Base-by-base conservation (phyloP, 129 eudicot species). In the Deinandra increscens region DNA sequence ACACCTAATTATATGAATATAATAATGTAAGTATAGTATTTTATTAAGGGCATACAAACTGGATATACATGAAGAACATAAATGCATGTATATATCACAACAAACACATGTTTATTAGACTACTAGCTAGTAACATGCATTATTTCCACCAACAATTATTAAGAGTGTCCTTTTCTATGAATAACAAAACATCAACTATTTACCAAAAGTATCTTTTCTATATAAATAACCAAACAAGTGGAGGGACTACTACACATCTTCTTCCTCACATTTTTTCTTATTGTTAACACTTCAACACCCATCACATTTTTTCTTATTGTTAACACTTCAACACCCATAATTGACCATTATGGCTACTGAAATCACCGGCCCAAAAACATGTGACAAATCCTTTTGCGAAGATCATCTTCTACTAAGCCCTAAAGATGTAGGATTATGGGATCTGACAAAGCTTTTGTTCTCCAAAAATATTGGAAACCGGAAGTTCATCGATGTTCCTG, bases 351-450 rank as follows among this genome's bases (percentile, higher is more conserved):
- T 81, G 85, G 78, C 72, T 56, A 22, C 22, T 53, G 75, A 62
- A 29, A 3, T 26, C 53, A 34, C 54, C 41, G 23, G 46, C 6
- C 45, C 15, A 22, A 69, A 31, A 45, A 36, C 64, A 36, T 83
- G 84, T 55, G 60, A 83, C 79, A 86, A 83, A 44, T 75, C 79
- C 34, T 83, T 78, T 31, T 75, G 76, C 41, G 43, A 74, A 45
- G 72, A 85, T 42, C 74, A 82, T 78, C 42, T 88, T 75, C 59
- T 85, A 19, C 73, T 88, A 69, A 81, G 69, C 31, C 83, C 91
- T 0, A 75, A 88, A 66, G 84, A 85, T 5, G 80, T 81, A 0
- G 76, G 82, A 17, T 43, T 84, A 0, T 22, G 66, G 22, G 88
- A 79, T 64, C 71, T 85, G 0, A 22, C 50, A 0, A 73, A 26